Conservation (phyloP, 352 stramenopile species). For the Phytophthora idaei region DNA sequence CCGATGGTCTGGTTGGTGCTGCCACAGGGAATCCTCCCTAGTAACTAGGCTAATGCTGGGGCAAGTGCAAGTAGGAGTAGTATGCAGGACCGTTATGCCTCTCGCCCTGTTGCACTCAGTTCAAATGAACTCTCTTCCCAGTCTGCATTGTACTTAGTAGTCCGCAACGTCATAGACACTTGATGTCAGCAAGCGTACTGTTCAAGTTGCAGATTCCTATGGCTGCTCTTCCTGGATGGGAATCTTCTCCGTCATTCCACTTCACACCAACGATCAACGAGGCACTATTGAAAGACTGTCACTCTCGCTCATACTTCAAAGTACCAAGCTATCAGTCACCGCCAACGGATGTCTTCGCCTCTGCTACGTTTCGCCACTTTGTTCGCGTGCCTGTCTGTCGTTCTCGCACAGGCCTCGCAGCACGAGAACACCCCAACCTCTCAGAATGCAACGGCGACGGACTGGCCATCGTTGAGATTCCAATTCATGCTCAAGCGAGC, state of each 20-base stretch:
- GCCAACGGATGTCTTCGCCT: neutral
- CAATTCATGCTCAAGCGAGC: slow-evolving; percentile 29
- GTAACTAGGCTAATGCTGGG: too few species aligned
- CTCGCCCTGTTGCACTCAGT: too few species aligned
- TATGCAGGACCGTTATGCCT: too few species aligned
- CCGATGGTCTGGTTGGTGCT: too few species aligned
- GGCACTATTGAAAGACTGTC: too few species aligned
- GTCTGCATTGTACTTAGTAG: too few species aligned
- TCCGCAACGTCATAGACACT: too few species aligned
- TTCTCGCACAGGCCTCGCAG: neutral
- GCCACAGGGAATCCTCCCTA: too few species aligned
- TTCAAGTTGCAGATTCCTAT: neutral
- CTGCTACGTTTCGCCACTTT: neutral
- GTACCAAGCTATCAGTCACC: too few species aligned
- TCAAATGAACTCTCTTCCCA: too few species aligned
- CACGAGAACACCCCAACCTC: neutral
- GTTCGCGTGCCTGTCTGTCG: neutral
- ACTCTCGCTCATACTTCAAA: too few species aligned
- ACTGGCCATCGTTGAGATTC: slow-evolving; percentile 30
- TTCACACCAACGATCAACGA: neutral
- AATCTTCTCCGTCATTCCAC: neutral
- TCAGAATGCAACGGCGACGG: neutral
- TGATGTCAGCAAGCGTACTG: neutral
- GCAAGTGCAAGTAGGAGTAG: too few species aligned
- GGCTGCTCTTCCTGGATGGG: neutral